A percentile compares a stretch with the other conserved stretches of the same genome.
These are phyloP conservation scores for Naganishia vishniacii DNA, from an alignment of 768 basidiomycete species.

Conservation along the genomic window DNA sequence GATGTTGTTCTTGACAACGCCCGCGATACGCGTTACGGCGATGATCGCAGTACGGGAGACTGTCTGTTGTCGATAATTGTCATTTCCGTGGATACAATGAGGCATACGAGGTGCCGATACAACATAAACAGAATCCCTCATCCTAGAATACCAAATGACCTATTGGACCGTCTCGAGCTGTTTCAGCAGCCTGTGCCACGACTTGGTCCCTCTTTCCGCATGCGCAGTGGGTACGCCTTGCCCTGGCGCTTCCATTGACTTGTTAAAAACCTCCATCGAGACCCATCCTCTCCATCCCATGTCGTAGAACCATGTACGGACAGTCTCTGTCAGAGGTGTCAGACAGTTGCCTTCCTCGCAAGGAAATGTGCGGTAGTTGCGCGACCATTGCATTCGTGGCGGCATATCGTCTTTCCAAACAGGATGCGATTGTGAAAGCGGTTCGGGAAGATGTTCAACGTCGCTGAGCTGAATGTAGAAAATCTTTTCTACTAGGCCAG, in stretches of 20 bases:
- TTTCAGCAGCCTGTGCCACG: constrained; percentile 17
- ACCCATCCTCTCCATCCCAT: constrained; percentile 50
- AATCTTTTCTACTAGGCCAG: constrained; percentile 44
- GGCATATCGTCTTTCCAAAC: constrained; percentile 34
- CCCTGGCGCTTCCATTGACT: constrained; percentile 8
- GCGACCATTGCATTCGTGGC: constrained; percentile 50
- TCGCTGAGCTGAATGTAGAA: constrained; percentile 52
- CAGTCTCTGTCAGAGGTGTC: constrained; percentile 47
- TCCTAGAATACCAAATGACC: background rate
- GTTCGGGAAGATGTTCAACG: constrained; percentile 30
- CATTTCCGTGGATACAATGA: background rate
- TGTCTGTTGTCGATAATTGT: too few species aligned
- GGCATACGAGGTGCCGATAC: constrained; percentile 15
- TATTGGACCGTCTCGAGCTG: background rate
- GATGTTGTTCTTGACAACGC: too few species aligned
- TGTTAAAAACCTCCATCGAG: constrained; percentile 51
- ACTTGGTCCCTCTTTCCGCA: constrained; percentile 12
- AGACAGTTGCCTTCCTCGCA: constrained; percentile 49
- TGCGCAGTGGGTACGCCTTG: background rate
- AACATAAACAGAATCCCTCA: background rate
- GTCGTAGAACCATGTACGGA: constrained; percentile 39
- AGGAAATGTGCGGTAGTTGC: constrained; percentile 50
- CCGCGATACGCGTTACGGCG: too few species aligned
- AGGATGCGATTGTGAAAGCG: constrained; percentile 33
- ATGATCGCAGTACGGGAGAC: too few species aligned